These are phyloP conservation scores for Phaseolus coccineus DNA, from an alignment of 331 rosid species.

Conservation along the genomic window DNA sequence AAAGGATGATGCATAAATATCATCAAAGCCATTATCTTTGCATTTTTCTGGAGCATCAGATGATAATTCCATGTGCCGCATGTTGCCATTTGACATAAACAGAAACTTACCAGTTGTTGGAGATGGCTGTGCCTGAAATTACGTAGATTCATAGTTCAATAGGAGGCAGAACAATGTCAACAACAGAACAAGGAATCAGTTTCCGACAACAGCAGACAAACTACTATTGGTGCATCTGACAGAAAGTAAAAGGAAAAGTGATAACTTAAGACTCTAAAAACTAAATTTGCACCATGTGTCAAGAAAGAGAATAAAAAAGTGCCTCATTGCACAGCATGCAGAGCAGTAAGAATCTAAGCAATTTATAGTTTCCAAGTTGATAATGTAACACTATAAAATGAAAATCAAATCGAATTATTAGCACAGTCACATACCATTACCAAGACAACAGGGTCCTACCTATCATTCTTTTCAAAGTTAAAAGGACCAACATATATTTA, in stretches of 20 bases:
- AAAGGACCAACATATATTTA: not conserved
- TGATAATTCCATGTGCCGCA: slow-evolving; percentile 48
- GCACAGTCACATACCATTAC: not conserved
- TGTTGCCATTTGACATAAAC: slow-evolving; percentile 58
- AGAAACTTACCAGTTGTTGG: slow-evolving; percentile 93
- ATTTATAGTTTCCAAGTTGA: slow-evolving; percentile 1
- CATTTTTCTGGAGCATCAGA: slow-evolving; percentile 56
- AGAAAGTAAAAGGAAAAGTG: slow-evolving; percentile 11
- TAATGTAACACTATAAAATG: slow-evolving; percentile 4
- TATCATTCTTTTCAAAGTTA: not conserved
- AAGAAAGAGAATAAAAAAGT: not conserved
- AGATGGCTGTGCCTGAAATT: slow-evolving; percentile 89
- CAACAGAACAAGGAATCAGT: slow-evolving; percentile 25
- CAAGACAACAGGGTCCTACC: slow-evolving; percentile 25
- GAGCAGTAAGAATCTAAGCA: not conserved
- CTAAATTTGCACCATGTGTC: not conserved
- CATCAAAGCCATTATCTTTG: slow-evolving; percentile 55
- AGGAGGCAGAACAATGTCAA: slow-evolving; percentile 24
- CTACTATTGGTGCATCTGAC: not conserved
- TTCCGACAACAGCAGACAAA: slow-evolving; percentile 21
- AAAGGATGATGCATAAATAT: slow-evolving; percentile 59
- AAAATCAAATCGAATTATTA: slow-evolving; percentile 14
- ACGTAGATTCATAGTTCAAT: slow-evolving; percentile 53
- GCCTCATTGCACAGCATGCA: slow-evolving; percentile 24
- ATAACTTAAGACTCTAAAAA: slow-evolving; percentile 4